These are phyloP conservation scores for Oidiodendron maius DNA, from an alignment of 495 filamentous ascomycete genomes.

Conservation along the genomic window DNA sequence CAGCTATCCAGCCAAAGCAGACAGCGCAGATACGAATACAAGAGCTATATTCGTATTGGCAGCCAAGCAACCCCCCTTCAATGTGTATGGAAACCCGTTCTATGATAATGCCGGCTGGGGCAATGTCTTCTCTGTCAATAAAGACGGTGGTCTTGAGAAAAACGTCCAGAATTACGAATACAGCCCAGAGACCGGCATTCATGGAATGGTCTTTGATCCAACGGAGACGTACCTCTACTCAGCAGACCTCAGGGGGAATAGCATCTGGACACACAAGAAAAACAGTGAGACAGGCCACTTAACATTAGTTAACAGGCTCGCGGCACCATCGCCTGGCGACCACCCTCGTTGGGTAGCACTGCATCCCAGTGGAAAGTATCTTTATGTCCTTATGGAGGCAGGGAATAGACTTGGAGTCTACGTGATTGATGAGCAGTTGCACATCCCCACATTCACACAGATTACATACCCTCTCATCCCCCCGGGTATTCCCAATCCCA, in stretches of 20 bases:
- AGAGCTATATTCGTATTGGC: conserved; percentile 82
- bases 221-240: conserved; percentile 82
- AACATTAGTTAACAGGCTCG: conserved; percentile 58
- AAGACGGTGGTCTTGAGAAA: conserved; percentile 52
- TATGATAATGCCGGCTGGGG: conserved; percentile 77
- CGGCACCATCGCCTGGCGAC: conserved; percentile 63
- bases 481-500: conserved; percentile 47
- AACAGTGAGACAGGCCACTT: conserved; percentile 50
- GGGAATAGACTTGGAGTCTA: conserved; percentile 77
- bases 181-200: conserved; percentile 66
- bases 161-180: conserved; percentile 81
- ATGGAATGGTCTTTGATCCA: conserved; percentile 85
- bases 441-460: conserved; percentile 77
- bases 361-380: conserved; percentile 65
- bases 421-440: conserved; percentile 67
- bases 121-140: conserved; percentile 67
- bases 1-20: conserved; percentile 50
- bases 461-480: conserved; percentile 73
- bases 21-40: conserved; percentile 66
- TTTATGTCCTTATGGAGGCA: conserved; percentile 82
- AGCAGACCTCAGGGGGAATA: conserved; percentile 77
- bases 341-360: conserved; percentile 84
- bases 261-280: conserved; percentile 81
- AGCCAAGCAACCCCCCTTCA: conserved; percentile 67
- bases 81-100: conserved; percentile 82